Base-by-base conservation (phyloP, 1,284 basidiomycete genomes). In the Ceratobasidium papillatum region DNA sequence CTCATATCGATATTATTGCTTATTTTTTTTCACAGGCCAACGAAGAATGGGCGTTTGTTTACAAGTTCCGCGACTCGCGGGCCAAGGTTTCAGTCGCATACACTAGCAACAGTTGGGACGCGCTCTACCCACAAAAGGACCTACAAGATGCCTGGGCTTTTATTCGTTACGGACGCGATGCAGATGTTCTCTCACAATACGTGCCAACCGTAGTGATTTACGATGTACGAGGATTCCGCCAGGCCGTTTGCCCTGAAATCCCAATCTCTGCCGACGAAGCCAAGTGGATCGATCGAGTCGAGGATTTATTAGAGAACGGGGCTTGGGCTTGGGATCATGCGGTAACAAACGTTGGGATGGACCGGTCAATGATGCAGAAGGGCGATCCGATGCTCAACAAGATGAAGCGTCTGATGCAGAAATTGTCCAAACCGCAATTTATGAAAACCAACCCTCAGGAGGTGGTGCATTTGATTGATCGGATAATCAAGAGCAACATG, bases 1-100 rank as follows among this genome's bases (percentile, higher is more conserved):
- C 25, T 41, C n/a, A 43, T 49, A 9, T 1, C 19, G 22, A 30
- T 36, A 34, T 49, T 22, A 36, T 52, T 22, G n/a, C 11, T 49
- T 22, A 30, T 41, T 59, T 5, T 11, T 32, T 12, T 59, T n/a
- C n/a, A 19, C 14, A 71, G 68, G 52, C 68, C 14, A 71, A 71
- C 54, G 68, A 71, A 25, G 68, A 71, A 32, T 71, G 68, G 68
- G 56, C 56, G 17, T 71, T 71, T 36, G 68, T 41, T 1, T 71
- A 71, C 54, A 25, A 34, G 17, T 71, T 47, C 54, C 36, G 54
- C n/a, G 68, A 71, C 30, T 27, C 54, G 19, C 52, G 36, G 17
- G 41, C 9, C 5, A 34, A 52, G 25, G 38, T 71, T 25, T n/a
- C 25, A 45, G 30, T 41, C 41, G 25, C 11, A n/a, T 59, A 41